Conservation (phyloP, 441 rosid species). For the Oxalis stricta region DNA sequence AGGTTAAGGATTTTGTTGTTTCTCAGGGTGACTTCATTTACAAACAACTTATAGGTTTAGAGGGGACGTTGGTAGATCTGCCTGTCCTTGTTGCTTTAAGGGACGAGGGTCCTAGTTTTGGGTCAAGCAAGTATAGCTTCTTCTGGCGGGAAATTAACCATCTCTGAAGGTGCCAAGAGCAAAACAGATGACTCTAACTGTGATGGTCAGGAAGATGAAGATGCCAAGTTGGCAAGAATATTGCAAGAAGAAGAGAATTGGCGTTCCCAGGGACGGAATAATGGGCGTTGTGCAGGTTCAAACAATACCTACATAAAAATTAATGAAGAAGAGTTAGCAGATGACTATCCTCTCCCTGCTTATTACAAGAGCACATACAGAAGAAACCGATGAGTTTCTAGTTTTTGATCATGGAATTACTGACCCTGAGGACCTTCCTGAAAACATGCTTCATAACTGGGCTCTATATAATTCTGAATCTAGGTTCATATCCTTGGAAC, state of each 20-base stretch:
- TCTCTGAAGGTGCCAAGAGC: slow-evolving; percentile 18
- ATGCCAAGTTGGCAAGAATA: slow-evolving; percentile 38
- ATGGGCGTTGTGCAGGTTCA: slow-evolving; percentile 23
- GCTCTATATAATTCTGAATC: slow-evolving; percentile 66
- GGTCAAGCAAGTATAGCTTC: slow-evolving; percentile 12
- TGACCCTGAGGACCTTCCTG: slow-evolving; percentile 46
- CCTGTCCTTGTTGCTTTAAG: slow-evolving; percentile 49
- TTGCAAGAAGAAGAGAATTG: slow-evolving; percentile 68
- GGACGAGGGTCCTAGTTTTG: slow-evolving; percentile 30
- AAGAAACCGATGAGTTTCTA: slow-evolving; percentile 63
- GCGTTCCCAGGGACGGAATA: slow-evolving; percentile 38
- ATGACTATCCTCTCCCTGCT: slow-evolving; percentile 78
- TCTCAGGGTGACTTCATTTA: slow-evolving; percentile 48
- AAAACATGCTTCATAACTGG: slow-evolving; percentile 66
- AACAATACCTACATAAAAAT: slow-evolving; percentile 55
- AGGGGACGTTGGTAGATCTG: slow-evolving; percentile 39
- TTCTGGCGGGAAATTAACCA: slow-evolving; percentile 27
- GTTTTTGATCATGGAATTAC: slow-evolving; percentile 23
- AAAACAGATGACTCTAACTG: slow-evolving; percentile 12
- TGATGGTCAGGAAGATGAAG: slow-evolving; percentile 44
- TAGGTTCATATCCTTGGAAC: slow-evolving; percentile 70
- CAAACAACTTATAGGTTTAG: slow-evolving; percentile 40
- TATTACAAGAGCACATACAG: slow-evolving; percentile 38
- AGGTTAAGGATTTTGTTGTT: slow-evolving; percentile 32
- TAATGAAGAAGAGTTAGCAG: slow-evolving; percentile 72